Percentiles rank a stretch among this genome's conserved stretches.
These are phyloP conservation scores for Scutellaria minor DNA, from an alignment of 257 asterid species.

Conservation along the genomic window DNA sequence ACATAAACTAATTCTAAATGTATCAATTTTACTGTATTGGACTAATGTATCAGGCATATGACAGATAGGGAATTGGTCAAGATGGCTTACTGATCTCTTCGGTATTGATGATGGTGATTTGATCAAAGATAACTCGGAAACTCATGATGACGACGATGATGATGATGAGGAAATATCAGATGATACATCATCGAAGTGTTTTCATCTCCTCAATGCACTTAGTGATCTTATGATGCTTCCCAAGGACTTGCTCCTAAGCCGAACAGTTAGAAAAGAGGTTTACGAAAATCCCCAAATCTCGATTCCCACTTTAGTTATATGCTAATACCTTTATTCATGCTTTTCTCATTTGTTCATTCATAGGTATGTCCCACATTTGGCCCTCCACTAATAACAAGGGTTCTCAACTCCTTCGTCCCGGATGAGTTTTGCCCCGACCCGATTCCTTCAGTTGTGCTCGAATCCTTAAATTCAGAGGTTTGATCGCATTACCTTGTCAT, in stretches of 20 bases:
- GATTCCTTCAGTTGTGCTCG: constrained; percentile 68
- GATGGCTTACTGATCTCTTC: constrained; percentile 79
- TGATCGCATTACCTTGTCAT: too few species aligned
- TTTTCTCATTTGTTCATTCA: constrained; percentile 35
- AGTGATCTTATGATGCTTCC: constrained; percentile 98
- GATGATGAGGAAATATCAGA: constrained; percentile 44
- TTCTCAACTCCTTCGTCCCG: constrained; percentile 66
- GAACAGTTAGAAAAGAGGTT: constrained; percentile 76
- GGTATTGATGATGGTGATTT: constrained; percentile 65
- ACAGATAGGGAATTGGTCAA: constrained; percentile 90
- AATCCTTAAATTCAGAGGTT: constrained; percentile 72
- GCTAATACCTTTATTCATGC: constrained; percentile 15
- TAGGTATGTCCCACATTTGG: constrained; percentile 82
- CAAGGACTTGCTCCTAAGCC: constrained; percentile 77
- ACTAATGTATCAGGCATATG: background rate
- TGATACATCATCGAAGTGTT: constrained; percentile 58
- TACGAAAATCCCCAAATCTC: constrained; percentile 22
- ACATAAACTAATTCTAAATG: background rate
- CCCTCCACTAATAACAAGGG: constrained; percentile 67
- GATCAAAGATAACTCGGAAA: constrained; percentile 38
- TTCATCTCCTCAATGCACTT: constrained; percentile 74
- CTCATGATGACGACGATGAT: constrained; percentile 39
- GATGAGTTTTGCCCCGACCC: constrained; percentile 88
- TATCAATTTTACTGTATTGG: too few species aligned
- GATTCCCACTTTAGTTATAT: constrained; percentile 11